A percentile compares a stretch with the other conserved stretches of the same genome.
phyloP scores from a whole-genome alignment of 176 grass and related monocot species.

The Lolium multiflorum region DNA sequence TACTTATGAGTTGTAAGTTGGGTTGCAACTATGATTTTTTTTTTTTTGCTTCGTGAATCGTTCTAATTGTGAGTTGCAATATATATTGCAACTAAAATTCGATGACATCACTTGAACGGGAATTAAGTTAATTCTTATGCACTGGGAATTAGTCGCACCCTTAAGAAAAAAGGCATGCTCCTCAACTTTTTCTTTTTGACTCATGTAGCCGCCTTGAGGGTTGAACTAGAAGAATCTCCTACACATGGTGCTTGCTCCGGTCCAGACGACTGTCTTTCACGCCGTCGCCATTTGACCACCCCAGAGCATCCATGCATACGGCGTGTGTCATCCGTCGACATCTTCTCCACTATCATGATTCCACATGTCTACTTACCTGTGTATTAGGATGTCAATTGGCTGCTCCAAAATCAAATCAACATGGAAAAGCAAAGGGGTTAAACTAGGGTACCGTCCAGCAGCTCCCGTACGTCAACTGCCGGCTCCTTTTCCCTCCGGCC shows the following conservation, averaged over 20 bases:
- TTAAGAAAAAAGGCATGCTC: neutral
- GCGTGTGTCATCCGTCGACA: neutral
- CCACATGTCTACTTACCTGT: neutral
- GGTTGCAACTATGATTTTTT: too few relatives aligned
- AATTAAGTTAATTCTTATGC: too few relatives aligned
- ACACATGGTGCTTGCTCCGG: neutral
- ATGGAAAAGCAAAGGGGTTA: constrained; percentile 7
- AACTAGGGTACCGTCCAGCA: constrained; percentile 22
- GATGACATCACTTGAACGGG: too few relatives aligned
- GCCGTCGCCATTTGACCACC: neutral
- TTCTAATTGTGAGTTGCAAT: too few relatives aligned
- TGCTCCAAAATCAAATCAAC: constrained; percentile 25
- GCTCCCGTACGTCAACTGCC: constrained; percentile 52
- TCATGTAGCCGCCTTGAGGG: constrained; percentile 5
- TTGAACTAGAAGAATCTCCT: neutral
- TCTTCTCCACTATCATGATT: neutral
- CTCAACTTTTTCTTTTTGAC: neutral
- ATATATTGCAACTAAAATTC: too few relatives aligned
- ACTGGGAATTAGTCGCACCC: too few relatives aligned
- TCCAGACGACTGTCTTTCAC: neutral
- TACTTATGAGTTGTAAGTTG: too few relatives aligned
- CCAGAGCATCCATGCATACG: neutral
- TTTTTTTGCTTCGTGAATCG: too few relatives aligned
- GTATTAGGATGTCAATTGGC: neutral
- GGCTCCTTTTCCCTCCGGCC: constrained; percentile 29